Evolutionary conservation across 306 rosid genomes (phyloP).

Genomic region (Prunus mongolica): DNA sequence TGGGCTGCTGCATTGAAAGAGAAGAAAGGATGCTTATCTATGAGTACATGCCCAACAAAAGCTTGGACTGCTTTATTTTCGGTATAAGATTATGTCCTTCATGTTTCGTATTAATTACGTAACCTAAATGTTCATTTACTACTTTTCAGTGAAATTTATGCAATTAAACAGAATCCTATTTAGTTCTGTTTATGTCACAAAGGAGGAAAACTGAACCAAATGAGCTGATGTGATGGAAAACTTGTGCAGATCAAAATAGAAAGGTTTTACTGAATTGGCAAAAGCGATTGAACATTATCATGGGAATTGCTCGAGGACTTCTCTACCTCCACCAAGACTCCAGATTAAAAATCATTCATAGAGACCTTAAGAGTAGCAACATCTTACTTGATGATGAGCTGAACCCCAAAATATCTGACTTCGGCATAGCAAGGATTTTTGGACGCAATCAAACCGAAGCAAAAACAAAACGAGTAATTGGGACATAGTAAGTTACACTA

Average conservation of each 20-base stretch:
- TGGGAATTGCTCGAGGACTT: slow-evolving; percentile 28
- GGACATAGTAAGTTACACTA: slow-evolving; percentile 20
- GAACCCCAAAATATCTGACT: slow-evolving; percentile 35
- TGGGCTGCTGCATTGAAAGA: slow-evolving; percentile 17
- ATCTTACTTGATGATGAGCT: slow-evolving; percentile 26
- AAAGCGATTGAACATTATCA: slow-evolving; percentile 14
- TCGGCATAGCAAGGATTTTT: slow-evolving; percentile 31
- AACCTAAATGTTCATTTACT: too few relatives aligned
- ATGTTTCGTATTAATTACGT: too few relatives aligned
- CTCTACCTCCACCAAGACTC: slow-evolving; percentile 27
- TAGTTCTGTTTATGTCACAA: background rate
- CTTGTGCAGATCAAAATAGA: slow-evolving; percentile 5
- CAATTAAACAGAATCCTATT: background rate
- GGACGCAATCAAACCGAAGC: slow-evolving; percentile 23
- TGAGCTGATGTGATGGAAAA: background rate
- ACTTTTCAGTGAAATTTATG: background rate
- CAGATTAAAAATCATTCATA: slow-evolving; percentile 28
- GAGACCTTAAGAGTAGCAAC: slow-evolving; percentile 29
- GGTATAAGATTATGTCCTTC: background rate
- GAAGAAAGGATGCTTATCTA: slow-evolving; percentile 9
- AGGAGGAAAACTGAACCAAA: too few relatives aligned
- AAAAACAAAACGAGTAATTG: slow-evolving; percentile 23
- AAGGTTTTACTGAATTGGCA: slow-evolving; percentile 17
- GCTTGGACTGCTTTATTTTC: slow-evolving; percentile 3
- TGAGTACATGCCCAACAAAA: too few relatives aligned